These are phyloP conservation scores for Phascolomyces articulosus DNA, from an alignment of 371 early-diverging fungal species.

Conservation along the genomic window DNA sequence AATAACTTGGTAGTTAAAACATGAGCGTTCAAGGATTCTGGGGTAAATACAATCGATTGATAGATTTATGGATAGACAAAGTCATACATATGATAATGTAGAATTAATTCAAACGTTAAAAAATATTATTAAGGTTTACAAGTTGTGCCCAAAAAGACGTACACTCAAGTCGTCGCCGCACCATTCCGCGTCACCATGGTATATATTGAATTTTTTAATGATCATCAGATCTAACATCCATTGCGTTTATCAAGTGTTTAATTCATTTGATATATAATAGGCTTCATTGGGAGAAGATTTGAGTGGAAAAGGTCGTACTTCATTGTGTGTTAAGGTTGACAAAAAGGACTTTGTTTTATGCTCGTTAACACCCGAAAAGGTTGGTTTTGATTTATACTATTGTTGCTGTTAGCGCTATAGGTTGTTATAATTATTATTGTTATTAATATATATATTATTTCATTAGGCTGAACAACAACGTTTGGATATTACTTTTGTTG, in stretches of 20 bases:
- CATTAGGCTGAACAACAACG: conserved; percentile 56
- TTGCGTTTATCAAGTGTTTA: too few species aligned
- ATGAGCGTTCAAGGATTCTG: conserved; percentile 29
- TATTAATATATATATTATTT: too few species aligned
- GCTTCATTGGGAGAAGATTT: conserved; percentile 64
- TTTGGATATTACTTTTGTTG: conserved; percentile 73
- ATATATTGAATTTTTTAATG: conserved; percentile 17
- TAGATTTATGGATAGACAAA: too few species aligned
- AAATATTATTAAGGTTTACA: conserved; percentile 42
- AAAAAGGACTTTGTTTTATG: conserved; percentile 75
- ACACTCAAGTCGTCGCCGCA: conserved; percentile 69
- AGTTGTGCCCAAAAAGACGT: conserved; percentile 66
- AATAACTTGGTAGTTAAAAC: neutral
- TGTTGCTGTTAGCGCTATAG: too few species aligned
- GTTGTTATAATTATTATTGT: too few species aligned
- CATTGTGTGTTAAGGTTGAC: conserved; percentile 68
- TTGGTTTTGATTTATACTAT: neutral
- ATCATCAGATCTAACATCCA: too few species aligned
- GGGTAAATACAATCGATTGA: conserved; percentile 11
- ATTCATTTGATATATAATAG: conserved; percentile 28
- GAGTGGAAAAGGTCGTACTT: conserved; percentile 54
- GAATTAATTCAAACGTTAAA: neutral
- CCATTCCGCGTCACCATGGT: conserved; percentile 76
- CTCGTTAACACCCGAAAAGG: conserved; percentile 37
- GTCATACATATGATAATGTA: too few species aligned